phyloP scores from a whole-genome alignment of 139 green algal species.

The Parachlorella kessleri region DNA sequence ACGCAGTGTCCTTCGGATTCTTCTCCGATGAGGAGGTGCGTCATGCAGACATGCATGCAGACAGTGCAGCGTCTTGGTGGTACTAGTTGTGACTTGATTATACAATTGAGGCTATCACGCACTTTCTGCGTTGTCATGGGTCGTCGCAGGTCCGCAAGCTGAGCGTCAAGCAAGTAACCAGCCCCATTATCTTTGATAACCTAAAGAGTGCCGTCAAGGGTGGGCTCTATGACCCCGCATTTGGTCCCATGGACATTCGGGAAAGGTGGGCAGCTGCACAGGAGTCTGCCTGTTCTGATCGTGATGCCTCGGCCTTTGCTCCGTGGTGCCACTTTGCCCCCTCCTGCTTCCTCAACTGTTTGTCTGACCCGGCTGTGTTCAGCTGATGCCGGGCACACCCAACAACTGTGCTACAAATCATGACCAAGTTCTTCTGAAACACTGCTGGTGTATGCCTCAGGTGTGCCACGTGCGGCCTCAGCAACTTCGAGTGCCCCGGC shows the following conservation, averaged over 20 bases:
- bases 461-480: conserved; percentile 89
- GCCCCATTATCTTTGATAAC: conserved; percentile 85
- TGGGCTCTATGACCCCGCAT: conserved; percentile 90
- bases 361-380: too few species aligned
- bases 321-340: not conserved
- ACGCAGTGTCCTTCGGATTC: conserved; percentile 83
- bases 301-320: not conserved
- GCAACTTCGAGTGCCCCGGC: conserved; percentile 79
- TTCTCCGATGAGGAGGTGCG: conserved; percentile 90
- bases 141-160: conserved; percentile 64
- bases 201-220: conserved; percentile 73
- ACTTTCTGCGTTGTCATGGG: too few species aligned
- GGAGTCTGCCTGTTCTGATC: not conserved
- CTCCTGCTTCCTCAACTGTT: not conserved
- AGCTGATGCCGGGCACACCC: too few species aligned
- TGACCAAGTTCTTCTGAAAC: too few species aligned
- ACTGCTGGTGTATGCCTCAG: too few species aligned
- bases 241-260: conserved; percentile 83
- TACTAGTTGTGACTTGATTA: too few species aligned
- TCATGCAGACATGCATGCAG: not conserved
- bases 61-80: too few species aligned
- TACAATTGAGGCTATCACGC: conserved; percentile 7
- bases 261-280: conserved; percentile 46
- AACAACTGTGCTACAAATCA: too few species aligned
- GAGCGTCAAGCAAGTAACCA: conserved; percentile 85